A percentile compares a stretch with the other conserved stretches of the same genome.
Evolutionary conservation across 2,329 filamentous ascomycete genomes (phyloP).

Genomic region (Fusarium brachygibbosum): DNA sequence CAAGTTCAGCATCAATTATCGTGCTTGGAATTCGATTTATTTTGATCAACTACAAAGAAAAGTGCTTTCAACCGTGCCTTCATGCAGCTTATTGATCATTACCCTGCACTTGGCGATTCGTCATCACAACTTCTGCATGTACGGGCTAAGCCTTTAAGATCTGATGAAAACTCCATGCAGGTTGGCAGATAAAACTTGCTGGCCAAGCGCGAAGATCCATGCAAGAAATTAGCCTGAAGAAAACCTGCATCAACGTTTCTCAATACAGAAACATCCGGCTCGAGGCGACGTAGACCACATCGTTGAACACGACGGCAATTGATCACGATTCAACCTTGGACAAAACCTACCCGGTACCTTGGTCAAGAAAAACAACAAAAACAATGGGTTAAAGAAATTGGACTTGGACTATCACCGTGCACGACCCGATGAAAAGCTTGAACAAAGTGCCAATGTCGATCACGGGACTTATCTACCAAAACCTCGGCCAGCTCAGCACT

Average conservation of each 20-base stretch:
- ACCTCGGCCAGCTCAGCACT: not conserved
- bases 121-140: not conserved
- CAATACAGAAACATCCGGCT: not conserved
- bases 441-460: constrained; percentile 8
- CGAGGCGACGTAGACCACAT: not conserved
- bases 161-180: not conserved
- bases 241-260: not conserved
- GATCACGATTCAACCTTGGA: not conserved
- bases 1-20: not conserved
- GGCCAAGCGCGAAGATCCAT: not conserved
- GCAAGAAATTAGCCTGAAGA: not conserved
- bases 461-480: not conserved
- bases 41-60: not conserved
- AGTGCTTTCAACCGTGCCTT: not conserved
- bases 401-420: not conserved
- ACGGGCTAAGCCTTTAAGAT: not conserved
- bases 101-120: not conserved
- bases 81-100: not conserved
- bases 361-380: not conserved
- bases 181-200: not conserved
- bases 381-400: not conserved
- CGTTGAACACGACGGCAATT: not conserved
- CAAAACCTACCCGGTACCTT: not conserved
- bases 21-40: rapidly evolving
- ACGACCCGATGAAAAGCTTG: constrained; percentile 4